These are phyloP conservation scores for Cutaneotrichosporon daszewskae DNA, from an alignment of 1,284 basidiomycete genomes.

Conservation along the genomic window DNA sequence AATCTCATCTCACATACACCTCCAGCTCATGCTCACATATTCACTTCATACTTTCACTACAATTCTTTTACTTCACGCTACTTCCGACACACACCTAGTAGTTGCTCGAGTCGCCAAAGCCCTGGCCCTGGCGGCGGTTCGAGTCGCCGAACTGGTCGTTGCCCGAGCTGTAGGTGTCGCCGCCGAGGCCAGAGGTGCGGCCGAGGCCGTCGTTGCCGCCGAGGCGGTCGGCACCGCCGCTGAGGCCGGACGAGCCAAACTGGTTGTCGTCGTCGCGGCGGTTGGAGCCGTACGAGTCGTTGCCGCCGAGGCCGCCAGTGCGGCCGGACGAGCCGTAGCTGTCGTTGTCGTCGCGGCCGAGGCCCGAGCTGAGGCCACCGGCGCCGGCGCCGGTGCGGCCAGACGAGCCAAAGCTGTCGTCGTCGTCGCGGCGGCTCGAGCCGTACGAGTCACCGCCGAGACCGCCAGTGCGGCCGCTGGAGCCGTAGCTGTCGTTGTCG, in stretches of 20 bases:
- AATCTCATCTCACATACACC: too few species aligned
- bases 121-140: neutral
- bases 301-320: neutral
- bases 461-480: neutral
- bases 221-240: slow-evolving; percentile 3
- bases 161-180: slow-evolving; percentile 3
- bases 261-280: slow-evolving; percentile 3
- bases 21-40: too few species aligned
- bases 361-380: neutral
- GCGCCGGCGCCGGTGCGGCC: slow-evolving; percentile 2
- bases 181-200: slow-evolving; percentile 1
- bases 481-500: slow-evolving; percentile 3
- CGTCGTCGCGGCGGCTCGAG: slow-evolving; percentile 4
- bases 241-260: slow-evolving; percentile 2
- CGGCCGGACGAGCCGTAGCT: slow-evolving; percentile 3
- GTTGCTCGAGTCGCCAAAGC: neutral
- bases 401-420: slow-evolving; percentile 8
- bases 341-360: slow-evolving; percentile 4
- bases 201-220: slow-evolving; percentile 3
- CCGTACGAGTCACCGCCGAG: slow-evolving; percentile 1
- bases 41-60: too few species aligned
- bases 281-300: slow-evolving; percentile 7
- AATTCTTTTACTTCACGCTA: too few species aligned
- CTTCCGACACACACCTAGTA: neutral
- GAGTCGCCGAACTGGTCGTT: neutral